Evolutionary conservation across 495 filamentous ascomycete genomes (phyloP).

Genomic region (Talaromyces adpressus): DNA sequence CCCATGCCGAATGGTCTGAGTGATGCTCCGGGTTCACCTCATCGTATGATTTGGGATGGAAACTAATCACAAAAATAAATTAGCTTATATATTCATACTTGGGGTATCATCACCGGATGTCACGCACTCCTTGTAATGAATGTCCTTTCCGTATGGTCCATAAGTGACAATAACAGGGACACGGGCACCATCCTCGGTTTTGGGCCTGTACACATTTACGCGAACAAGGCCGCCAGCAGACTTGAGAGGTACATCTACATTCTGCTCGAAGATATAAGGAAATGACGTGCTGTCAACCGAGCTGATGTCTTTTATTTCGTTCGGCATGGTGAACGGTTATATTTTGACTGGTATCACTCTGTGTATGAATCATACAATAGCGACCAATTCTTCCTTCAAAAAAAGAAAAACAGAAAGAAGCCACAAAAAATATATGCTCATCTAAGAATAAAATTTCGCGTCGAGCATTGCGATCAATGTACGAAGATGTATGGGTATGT

Average conservation of each 20-base stretch:
- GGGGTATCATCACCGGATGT: background rate
- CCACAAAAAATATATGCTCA: background rate
- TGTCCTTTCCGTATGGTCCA: slow-evolving; percentile 59
- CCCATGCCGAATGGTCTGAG: slow-evolving; percentile 49
- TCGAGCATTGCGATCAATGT: background rate
- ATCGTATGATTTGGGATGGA: slow-evolving; percentile 34
- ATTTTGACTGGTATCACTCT: background rate
- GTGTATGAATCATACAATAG: background rate
- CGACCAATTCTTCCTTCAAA: background rate
- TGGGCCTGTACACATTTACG: slow-evolving; percentile 35
- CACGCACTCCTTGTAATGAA: slow-evolving; percentile 23
- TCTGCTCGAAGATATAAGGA: slow-evolving; percentile 32
- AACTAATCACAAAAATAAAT: slow-evolving; percentile 13
- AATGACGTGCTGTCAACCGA: slow-evolving; percentile 25
- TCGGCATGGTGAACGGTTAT: slow-evolving; percentile 24
- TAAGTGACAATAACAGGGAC: slow-evolving; percentile 35
- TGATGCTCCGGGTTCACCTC: slow-evolving; percentile 41
- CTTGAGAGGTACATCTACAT: slow-evolving; percentile 27
- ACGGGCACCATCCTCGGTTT: slow-evolving; percentile 15
- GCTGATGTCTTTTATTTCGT: slow-evolving; percentile 31
- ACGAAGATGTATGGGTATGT: background rate
- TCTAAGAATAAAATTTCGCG: background rate
- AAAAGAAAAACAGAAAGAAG: background rate
- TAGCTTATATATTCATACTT: background rate
- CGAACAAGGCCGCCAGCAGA: slow-evolving; percentile 29